Conservation (phyloP, 768 basidiomycete species). For the Suillus sp. region DNA sequence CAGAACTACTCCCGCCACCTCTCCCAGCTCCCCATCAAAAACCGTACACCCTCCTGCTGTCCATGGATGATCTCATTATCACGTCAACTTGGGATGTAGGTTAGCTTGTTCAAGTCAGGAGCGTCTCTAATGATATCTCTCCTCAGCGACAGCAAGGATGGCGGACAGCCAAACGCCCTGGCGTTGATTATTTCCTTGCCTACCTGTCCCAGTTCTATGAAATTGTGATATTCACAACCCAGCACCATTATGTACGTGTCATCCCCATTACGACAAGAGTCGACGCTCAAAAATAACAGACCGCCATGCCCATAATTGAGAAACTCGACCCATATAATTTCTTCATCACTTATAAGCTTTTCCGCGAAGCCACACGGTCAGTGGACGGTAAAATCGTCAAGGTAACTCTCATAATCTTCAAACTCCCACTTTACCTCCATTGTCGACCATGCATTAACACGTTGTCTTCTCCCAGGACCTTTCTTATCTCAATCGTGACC, state of each 20-base stretch:
- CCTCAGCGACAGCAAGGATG: conserved; percentile 87
- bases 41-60: conserved; percentile 89
- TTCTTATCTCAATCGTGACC: conserved; percentile 91
- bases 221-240: conserved; percentile 92
- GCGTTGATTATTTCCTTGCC: conserved; percentile 96
- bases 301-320: conserved; percentile 84
- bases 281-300: conserved; percentile 47
- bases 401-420: conserved; percentile 38
- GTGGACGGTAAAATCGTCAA: conserved; percentile 86
- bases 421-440: too few species aligned
- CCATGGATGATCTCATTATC: conserved; percentile 89
- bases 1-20: conserved; percentile 87
- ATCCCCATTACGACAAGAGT: conserved; percentile 7
- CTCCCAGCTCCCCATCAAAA: conserved; percentile 81
- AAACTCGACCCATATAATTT: conserved; percentile 94
- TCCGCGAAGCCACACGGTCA: conserved; percentile 87
- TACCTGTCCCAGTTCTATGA: conserved; percentile 99
- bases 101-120: conserved; percentile 22
- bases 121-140: background rate
- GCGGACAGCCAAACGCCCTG: conserved; percentile 97
- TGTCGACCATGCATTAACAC: background rate
- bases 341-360: conserved; percentile 87
- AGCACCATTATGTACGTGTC: conserved; percentile 81
- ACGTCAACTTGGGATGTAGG: conserved; percentile 96
- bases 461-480: conserved; percentile 59